These are phyloP conservation scores for Lachnellula hyalina DNA, from an alignment of 2,329 filamentous ascomycete genomes.

Conservation along the genomic window DNA sequence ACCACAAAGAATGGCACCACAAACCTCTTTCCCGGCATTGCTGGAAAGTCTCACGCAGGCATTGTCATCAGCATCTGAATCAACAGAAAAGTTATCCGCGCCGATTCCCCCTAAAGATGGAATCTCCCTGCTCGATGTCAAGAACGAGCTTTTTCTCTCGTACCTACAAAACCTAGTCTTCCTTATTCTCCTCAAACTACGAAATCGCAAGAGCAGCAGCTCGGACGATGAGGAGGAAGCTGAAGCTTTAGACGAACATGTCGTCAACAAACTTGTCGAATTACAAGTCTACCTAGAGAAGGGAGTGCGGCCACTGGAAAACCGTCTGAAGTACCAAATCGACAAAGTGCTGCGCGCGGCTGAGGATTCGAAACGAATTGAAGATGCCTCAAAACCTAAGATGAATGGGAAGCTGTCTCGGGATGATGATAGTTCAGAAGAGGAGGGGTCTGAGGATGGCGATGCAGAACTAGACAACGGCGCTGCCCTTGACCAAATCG, in stretches of 20 bases:
- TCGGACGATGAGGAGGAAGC: conserved; percentile 33
- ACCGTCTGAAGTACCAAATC: conserved; percentile 88
- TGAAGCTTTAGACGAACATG: conserved; percentile 53
- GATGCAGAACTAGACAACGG: conserved; percentile 35
- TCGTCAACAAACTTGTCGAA: conserved; percentile 84
- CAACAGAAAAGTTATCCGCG: conserved; percentile 54
- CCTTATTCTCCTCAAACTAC: conserved; percentile 74
- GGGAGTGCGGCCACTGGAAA: conserved; percentile 84
- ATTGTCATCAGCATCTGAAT: conserved; percentile 55
- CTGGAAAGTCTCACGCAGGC: conserved; percentile 53
- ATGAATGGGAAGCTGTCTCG: neutral
- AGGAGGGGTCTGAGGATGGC: conserved; percentile 24
- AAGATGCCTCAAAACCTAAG: conserved; percentile 25
- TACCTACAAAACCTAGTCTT: conserved; percentile 95
- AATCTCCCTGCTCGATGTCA: conserved; percentile 89
- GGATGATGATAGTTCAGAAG: conserved; percentile 12
- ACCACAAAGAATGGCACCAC: conserved; percentile 40
- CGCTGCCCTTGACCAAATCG: conserved; percentile 35
- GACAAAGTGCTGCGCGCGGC: conserved; percentile 89
- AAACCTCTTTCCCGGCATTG: conserved; percentile 44
- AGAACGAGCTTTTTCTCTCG: conserved; percentile 94
- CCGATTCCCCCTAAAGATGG: conserved; percentile 75
- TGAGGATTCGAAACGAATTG: conserved; percentile 48
- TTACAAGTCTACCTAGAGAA: conserved; percentile 89
- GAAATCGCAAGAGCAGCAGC: conserved; percentile 41